Evolutionary conservation across 2,329 filamentous ascomycete species (phyloP), one percentile per base, ranked within the genome.

Genomic region (Fulvia fulva): DNA sequence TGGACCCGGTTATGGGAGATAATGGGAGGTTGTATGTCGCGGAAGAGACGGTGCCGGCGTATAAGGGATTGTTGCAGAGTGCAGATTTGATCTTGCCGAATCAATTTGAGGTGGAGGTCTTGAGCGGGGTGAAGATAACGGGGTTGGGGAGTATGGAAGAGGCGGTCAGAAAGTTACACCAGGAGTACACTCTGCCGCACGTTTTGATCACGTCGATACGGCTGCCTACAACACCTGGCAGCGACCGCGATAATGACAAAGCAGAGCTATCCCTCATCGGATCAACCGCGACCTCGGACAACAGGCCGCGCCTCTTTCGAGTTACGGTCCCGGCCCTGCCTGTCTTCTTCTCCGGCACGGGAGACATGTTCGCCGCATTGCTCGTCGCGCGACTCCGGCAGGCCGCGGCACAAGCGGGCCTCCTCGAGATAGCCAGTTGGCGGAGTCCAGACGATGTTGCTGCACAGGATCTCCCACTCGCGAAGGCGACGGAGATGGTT

Each of bases 1-100:
- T 99, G 25, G 94, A 99, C 73, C 94, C 95, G 0, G 94, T 99
- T 50, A 99, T 99, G 94, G 94, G 94, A 28, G 94, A 99, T 72
- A 91, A 97, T 69, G 94, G 91, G 51, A 85, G 83, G 65, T 80
- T 99, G 12, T 99, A 99, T 71, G 93, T 99, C 7, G 89, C 88
- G 5, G 87, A 93, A 67, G 91, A 96, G 63, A 91, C 96, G 3
- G 89, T 97, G 16, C 92, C 92, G 0, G 91, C 89, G 14, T 99
- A 97, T 75, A 93, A 91, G 75, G 80, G 80, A 23, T 80, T 96
- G 57, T 79, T 97, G 22, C 81, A 81, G 34, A 82, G 93, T 67
- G 93, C 94, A 2, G 94, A 99, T 74, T 75, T 99, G 65, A 95
- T 99, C 56, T 77, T 97, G 16, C 94, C 94, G 3, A 99, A 99